Percentiles rank a stretch among this genome's conserved stretches.
These are phyloP conservation scores for Lichtheimia ornata DNA, from an alignment of 371 early-diverging fungal species.

Conservation along the genomic window DNA sequence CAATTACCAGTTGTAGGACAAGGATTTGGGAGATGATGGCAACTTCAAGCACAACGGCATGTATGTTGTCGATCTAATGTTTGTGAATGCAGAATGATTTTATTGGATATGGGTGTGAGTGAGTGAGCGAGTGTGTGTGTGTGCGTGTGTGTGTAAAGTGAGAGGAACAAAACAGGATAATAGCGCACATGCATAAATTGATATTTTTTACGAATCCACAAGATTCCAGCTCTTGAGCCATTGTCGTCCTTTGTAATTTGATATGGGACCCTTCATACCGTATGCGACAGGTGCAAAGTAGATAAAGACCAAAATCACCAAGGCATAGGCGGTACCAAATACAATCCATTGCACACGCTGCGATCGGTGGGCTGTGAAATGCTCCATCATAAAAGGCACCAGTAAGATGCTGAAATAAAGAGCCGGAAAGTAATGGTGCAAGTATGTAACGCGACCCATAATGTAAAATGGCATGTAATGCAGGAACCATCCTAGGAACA, in stretches of 20 bases:
- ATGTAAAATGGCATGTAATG: constrained; percentile 98
- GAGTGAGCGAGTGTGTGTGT: too few relatives aligned
- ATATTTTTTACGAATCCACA: constrained; percentile 18
- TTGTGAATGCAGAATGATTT: too few relatives aligned
- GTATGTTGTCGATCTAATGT: too few relatives aligned
- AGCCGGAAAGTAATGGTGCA: constrained; percentile 99
- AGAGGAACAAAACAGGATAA: too few relatives aligned
- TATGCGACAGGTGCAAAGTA: constrained; percentile 86
- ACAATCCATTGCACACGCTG: constrained; percentile 29
- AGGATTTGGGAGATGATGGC: too few relatives aligned
- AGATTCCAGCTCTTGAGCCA: constrained; percentile 65
- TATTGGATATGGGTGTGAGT: too few relatives aligned
- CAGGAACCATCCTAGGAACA: constrained; percentile 90
- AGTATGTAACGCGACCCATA: constrained; percentile 97
- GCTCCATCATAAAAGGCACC: constrained; percentile 76
- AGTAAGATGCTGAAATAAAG: constrained; percentile 92
- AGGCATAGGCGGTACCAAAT: constrained; percentile 49
- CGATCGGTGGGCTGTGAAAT: constrained; percentile 42
- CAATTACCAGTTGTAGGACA: too few relatives aligned
- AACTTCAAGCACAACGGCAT: too few relatives aligned
- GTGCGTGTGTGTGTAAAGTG: too few relatives aligned
- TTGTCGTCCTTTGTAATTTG: constrained; percentile 45
- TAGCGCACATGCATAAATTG: too few relatives aligned
- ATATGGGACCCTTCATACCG: constrained; percentile 82
- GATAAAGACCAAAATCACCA: constrained; percentile 60